These are phyloP conservation scores for Gossypium davidsonii DNA, from an alignment of 441 rosid genomes.

Conservation along the genomic window DNA sequence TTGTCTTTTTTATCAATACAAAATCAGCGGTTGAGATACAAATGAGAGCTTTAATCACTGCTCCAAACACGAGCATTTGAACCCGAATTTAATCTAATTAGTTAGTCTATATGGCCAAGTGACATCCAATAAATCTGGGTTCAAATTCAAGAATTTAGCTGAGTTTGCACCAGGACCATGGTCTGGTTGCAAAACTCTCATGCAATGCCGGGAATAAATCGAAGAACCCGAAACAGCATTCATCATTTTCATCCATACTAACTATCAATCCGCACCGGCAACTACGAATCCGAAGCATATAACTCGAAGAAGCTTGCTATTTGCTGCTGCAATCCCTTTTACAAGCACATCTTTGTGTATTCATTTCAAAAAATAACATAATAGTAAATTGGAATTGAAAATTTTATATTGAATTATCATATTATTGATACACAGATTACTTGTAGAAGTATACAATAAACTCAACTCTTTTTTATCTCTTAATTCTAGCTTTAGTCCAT, in stretches of 20 bases:
- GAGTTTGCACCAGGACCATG: too few relatives aligned
- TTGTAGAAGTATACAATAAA: constrained; percentile 15
- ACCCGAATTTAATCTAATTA: not conserved
- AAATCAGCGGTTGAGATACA: too few relatives aligned
- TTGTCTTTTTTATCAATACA: too few relatives aligned
- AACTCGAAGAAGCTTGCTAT: not conserved
- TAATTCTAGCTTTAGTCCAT: constrained; percentile 12
- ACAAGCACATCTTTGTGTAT: not conserved
- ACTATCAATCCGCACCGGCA: not conserved
- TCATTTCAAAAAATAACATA: not conserved
- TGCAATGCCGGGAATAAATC: not conserved
- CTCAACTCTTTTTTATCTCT: constrained; percentile 15
- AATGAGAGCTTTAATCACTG: too few relatives aligned
- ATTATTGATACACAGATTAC: constrained; percentile 18
- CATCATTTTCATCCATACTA: not conserved
- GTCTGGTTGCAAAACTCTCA: not conserved
- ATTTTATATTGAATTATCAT: constrained; percentile 5
- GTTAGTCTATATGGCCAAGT: not conserved
- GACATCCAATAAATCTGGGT: not conserved
- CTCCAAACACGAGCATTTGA: not conserved
- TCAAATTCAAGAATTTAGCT: not conserved
- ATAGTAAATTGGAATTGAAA: not conserved
- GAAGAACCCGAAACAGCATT: not conserved
- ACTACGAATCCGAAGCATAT: not conserved
- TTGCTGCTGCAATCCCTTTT: not conserved